Evolutionary conservation across 2,329 filamentous ascomycete species (phyloP), one percentile per base, ranked within the genome.

Genomic region (Acrodontium crateriforme): DNA sequence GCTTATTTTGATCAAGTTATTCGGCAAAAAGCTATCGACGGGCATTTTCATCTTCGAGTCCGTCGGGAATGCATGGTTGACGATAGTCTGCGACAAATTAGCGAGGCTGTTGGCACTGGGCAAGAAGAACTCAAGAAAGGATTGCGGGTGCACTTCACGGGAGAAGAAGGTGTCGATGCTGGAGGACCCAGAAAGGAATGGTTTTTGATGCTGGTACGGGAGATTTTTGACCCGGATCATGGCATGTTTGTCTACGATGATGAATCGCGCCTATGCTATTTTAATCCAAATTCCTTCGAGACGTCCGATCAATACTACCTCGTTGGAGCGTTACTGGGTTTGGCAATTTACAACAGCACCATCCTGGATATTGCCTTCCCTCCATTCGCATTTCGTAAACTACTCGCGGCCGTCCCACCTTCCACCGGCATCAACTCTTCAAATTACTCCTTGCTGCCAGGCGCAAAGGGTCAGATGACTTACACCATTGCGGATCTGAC

Each of bases 301-400:
- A 85, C 81, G 0, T 85, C 82, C 0, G 83, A 93, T 46, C 83
- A 92, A 40, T 94, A 81, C 54, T 92, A 89, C 49, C 65, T 93
- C 13, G 79, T 94, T 16, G 85, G 85, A 1, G 81, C 89, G 9
- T 67, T 93, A 6, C 67, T 94, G 30, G 85, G 85, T 1, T 62
- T 94, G 33, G 85, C 85, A 9, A 92, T 94, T 36, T 92, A 93
- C 58, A 93, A 94, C 53, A 91, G 82, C 2, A 93, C 82, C 1
- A 93, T 93, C 40, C 62, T 94, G 11, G 85, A 93, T 47, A 70
- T 93, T 26, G 79, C 82, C 2, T 66, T 94, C 12, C 85, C 85
- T 1, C 80, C 84, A 0, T 92, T 93, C 50, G 77, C 80, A 1
- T 94, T 92, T 49, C 75, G 82, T 39, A 93, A 92, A 52, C 66